Conservation (phyloP, 164 flowering plant genomes). For the Kingdonia uniflora region DNA sequence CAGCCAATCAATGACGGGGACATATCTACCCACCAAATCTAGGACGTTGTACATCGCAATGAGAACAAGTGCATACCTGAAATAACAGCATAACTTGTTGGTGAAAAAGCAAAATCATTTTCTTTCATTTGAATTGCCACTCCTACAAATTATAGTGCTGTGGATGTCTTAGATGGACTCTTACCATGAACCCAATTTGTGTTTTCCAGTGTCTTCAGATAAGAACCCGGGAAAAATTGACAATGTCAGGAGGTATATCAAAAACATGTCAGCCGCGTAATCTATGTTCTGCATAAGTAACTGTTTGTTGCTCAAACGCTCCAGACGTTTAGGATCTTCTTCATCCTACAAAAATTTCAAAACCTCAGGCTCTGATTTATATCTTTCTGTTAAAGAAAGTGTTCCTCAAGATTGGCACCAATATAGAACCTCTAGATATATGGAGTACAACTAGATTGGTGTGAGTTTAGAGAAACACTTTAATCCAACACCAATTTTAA, state of each 20-base stretch:
- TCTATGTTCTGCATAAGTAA: slow-evolving; percentile 29
- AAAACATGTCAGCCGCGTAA: slow-evolving; percentile 23
- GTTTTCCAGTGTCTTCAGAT: slow-evolving; percentile 36
- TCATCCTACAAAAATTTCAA: slow-evolving; percentile 19
- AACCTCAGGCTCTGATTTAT: background rate
- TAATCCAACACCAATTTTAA: no score
- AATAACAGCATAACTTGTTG: background rate
- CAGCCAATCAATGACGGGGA: slow-evolving; percentile 20
- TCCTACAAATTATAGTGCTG: background rate
- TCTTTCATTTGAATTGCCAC: background rate
- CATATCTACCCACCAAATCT: slow-evolving; percentile 34
- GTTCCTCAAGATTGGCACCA: no score
- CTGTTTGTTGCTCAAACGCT: slow-evolving; percentile 23
- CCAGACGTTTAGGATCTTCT: slow-evolving; percentile 16
- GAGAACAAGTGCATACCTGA: slow-evolving; percentile 38
- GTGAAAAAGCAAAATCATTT: background rate
- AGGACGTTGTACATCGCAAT: slow-evolving; percentile 45
- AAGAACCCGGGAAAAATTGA: slow-evolving; percentile 50
- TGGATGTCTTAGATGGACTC: background rate
- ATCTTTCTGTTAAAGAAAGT: no score
- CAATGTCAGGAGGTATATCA: slow-evolving; percentile 30
- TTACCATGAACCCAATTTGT: slow-evolving; percentile 28
- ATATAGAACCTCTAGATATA: no score
- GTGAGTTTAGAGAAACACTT: no score
- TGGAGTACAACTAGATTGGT: no score